Conservation (phyloP, 306 rosid genomes). For the Quercus bicolor region DNA sequence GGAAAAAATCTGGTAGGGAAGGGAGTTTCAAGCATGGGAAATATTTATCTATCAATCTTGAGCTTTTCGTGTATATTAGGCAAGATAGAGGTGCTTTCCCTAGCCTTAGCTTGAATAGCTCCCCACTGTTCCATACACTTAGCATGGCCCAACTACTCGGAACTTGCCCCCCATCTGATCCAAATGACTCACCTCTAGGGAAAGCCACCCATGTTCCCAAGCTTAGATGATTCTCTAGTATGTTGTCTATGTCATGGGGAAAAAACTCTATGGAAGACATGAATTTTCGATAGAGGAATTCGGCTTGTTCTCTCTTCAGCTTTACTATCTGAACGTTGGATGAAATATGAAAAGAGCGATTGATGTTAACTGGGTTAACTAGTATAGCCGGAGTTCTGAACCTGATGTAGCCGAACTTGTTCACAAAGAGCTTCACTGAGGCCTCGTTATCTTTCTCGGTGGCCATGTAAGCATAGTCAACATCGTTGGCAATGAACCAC, state of each 20-base stretch:
- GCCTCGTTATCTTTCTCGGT: slow-evolving; percentile 78
- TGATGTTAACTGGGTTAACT: slow-evolving; percentile 63
- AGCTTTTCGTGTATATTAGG: slow-evolving; percentile 56
- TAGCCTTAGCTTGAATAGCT: slow-evolving; percentile 62
- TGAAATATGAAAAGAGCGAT: slow-evolving; percentile 30
- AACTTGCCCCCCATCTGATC: slow-evolving; percentile 19
- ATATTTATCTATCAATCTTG: slow-evolving; percentile 55
- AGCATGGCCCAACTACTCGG: slow-evolving; percentile 78
- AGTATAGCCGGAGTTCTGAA: slow-evolving; percentile 72
- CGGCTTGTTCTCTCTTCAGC: slow-evolving; percentile 75
- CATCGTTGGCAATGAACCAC: slow-evolving; percentile 72
- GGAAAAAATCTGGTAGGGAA: slow-evolving; percentile 58
- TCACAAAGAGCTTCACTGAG: slow-evolving; percentile 61
- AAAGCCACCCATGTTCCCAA: slow-evolving; percentile 90
- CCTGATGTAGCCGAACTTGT: slow-evolving; percentile 51
- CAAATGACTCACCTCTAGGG: slow-evolving; percentile 47
- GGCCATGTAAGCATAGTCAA: slow-evolving; percentile 79
- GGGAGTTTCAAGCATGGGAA: slow-evolving; percentile 77
- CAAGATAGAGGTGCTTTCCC: slow-evolving; percentile 73
- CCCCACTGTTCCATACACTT: slow-evolving; percentile 89
- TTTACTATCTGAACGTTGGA: slow-evolving; percentile 47
- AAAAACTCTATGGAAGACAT: slow-evolving; percentile 73
- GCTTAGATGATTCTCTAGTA: slow-evolving; percentile 62
- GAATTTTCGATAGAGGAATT: slow-evolving; percentile 55
- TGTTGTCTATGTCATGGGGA: slow-evolving; percentile 63